phyloP scores from a whole-genome alignment of 2,329 filamentous ascomycete genomes.

The Exophiala spinifera region DNA sequence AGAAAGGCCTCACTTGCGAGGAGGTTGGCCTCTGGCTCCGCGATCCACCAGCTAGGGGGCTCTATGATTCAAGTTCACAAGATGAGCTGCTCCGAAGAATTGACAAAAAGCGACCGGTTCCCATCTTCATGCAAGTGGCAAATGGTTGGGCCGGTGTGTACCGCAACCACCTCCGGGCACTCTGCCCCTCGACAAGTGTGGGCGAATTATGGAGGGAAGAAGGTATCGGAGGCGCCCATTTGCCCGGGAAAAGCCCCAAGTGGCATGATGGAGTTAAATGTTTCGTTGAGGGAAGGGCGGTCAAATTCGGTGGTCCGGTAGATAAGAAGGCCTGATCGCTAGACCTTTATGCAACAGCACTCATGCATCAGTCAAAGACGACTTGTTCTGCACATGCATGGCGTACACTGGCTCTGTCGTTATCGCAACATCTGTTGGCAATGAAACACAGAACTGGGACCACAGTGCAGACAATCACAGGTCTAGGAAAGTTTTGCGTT shows the following conservation, averaged over 20 bases:
- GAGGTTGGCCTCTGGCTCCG: background rate
- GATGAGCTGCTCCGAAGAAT: background rate
- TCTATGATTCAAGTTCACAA: too few relatives aligned
- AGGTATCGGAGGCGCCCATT: background rate
- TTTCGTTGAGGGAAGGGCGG: too few relatives aligned
- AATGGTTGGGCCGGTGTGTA: slow-evolving; percentile 3
- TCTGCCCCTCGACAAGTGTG: background rate
- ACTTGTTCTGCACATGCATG: background rate
- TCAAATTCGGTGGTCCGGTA: too few relatives aligned
- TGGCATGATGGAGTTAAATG: too few relatives aligned
- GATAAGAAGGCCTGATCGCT: too few relatives aligned
- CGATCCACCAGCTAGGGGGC: background rate
- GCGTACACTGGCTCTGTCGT: background rate
- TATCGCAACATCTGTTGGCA: background rate
- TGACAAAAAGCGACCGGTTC: background rate
- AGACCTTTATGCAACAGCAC: background rate
- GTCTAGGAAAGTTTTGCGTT: too few relatives aligned
- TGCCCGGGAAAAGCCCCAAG: too few relatives aligned
- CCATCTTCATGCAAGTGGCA: background rate
- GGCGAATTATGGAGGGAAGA: background rate
- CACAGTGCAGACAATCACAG: background rate
- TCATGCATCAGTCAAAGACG: background rate
- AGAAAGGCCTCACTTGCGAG: background rate
- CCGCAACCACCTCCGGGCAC: slow-evolving; percentile 18
- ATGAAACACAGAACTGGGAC: background rate